Percentiles rank a stretch among this genome's conserved stretches.
Evolutionary conservation across 768 basidiomycete genomes (phyloP).

Genomic region (Lactifluus echinatus): DNA sequence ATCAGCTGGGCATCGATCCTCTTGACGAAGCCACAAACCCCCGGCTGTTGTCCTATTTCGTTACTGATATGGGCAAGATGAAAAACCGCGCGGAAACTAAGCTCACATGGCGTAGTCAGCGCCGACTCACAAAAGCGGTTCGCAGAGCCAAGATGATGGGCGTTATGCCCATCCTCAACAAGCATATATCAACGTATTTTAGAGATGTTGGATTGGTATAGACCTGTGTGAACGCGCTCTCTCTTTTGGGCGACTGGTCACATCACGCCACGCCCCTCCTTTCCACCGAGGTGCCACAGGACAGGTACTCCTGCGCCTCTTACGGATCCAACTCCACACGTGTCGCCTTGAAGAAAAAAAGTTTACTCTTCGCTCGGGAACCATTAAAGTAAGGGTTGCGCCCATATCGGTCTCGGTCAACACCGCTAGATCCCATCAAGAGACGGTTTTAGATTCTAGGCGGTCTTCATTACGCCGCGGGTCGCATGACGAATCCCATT

Average conservation of each 20-base stretch:
- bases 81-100: conserved; percentile 55
- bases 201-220: background rate
- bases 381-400: background rate
- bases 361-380: conserved; percentile 3
- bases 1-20: conserved; percentile 66
- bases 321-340: conserved; percentile 2
- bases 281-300: background rate
- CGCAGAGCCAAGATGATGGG: conserved; percentile 90
- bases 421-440: conserved; percentile 2
- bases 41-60: conserved; percentile 44
- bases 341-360: background rate
- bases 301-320: background rate
- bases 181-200: background rate
- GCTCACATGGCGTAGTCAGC: conserved; percentile 72
- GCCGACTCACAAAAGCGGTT: conserved; percentile 74
- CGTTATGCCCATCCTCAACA: conserved; percentile 45
- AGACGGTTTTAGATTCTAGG: background rate
- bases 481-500: conserved; percentile 4
- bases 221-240: background rate
- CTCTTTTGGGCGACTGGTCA: background rate
- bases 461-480: conserved; percentile 5
- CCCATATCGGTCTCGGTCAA: conserved; percentile 4
- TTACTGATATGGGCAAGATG: conserved; percentile 79
- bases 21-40: conserved; percentile 58
- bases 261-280: background rate